Base-by-base conservation (phyloP, 331 rosid genomes). In the Quercus tomentella region DNA sequence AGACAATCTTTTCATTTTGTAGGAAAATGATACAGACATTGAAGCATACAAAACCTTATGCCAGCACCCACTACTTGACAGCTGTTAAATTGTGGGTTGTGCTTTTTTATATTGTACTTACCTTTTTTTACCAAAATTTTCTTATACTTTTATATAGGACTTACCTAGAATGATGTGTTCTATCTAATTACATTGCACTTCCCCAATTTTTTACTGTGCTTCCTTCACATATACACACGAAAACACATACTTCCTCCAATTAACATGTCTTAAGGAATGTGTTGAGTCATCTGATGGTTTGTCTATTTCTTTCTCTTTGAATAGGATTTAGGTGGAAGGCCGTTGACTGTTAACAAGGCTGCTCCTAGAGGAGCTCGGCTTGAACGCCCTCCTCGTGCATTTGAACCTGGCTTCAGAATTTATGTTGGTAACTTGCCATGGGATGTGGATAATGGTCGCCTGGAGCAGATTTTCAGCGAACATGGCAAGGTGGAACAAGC, bases 401-500 rank as follows among this genome's bases (percentile, higher is more conserved):
- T 81, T 56, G 89, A 76, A 58, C 56, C 86, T 4, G 15, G 75
- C 33, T 87, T 75, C 71, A 88, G 90, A 89, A 78, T 91, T 88
- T 96, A 93, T 7, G 98, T 90, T 14, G 99, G 99, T 23, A 96
- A 96, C 89, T 93, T 96, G 80, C 97, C 99, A 60, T 96, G 99
- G 99, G 88, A 82, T 77, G 88, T 90, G 56, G 99, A 96, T 76
- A 86, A 81, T 75, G 77, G n/a, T 52, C 92, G 90, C 52, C 81
- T 96, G 73, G 93, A 89, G 87, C 89, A 91, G 81, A 12, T 93
- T 76, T 96, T 96, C 85, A 91, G 94, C 7, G 96, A 93, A 76
- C 97, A 96, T 21, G 99, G 99, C 61, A 82, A 89, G 69, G 92
- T 96, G 75, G 90, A 81, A 45, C 89, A 77, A 7, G 99, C 97